A percentile compares a stretch with the other conserved stretches of the same genome.
phyloP scores from a whole-genome alignment of 345 rosid species.

The Eucalyptus sideroxylon region DNA sequence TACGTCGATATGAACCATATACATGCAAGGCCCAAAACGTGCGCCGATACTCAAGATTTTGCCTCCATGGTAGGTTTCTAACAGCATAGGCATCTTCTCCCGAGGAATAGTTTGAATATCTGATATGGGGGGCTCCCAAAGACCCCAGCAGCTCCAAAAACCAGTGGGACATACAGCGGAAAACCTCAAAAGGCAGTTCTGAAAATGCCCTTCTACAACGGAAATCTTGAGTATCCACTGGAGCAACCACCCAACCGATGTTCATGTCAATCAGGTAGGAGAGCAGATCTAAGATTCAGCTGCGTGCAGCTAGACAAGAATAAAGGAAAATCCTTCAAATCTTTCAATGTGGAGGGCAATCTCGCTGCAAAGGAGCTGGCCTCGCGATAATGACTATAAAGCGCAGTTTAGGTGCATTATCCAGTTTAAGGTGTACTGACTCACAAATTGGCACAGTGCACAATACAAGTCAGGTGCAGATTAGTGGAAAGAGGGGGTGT shows the following conservation, averaged over 20 bases:
- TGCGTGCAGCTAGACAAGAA: constrained; percentile 25
- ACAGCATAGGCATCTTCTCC: constrained; percentile 8
- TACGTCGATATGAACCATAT: neutral
- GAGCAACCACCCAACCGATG: neutral
- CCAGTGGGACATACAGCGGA: neutral
- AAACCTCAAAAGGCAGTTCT: neutral
- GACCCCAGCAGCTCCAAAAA: neutral
- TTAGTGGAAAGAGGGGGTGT: neutral
- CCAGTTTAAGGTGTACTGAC: neutral
- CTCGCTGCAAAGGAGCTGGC: constrained; percentile 5
- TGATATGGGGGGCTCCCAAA: neutral
- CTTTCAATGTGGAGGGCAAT: constrained; percentile 19
- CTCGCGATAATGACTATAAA: neutral
- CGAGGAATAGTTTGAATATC: neutral
- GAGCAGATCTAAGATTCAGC: constrained; percentile 7
- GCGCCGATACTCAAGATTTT: neutral
- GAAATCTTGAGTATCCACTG: neutral
- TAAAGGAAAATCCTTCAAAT: constrained; percentile 13
- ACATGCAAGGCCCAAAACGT: neutral
- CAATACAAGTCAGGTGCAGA: constrained; percentile 3
- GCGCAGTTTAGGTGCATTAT: constrained; percentile 14
- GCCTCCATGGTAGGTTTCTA: constrained; percentile 17
- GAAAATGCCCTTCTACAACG: constrained; percentile 2
- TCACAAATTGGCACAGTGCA: constrained; percentile 4
- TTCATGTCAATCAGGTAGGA: neutral